A percentile compares a stretch with the other conserved stretches of the same genome.
Evolutionary conservation across 257 asterid species (phyloP).

Genomic region (Solanum clarkiae): DNA sequence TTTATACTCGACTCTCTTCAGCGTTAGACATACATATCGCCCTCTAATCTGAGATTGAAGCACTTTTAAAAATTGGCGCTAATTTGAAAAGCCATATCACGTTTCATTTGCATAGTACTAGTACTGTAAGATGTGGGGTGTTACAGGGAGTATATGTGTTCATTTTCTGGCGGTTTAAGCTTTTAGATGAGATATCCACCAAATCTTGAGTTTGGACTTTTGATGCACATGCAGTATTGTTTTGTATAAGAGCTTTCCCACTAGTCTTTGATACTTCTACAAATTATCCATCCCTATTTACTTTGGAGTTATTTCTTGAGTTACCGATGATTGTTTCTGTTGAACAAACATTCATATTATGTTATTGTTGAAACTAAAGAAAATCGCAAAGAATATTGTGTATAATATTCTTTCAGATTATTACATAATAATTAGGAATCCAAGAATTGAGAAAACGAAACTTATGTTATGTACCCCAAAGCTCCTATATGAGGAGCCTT

Average conservation of each 20-base stretch:
- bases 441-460: background rate
- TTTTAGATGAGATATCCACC: background rate
- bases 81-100: too few relatives aligned
- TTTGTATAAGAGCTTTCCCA: background rate
- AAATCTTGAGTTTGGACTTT: background rate
- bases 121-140: too few relatives aligned
- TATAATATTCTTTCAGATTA: background rate
- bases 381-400: background rate
- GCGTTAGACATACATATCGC: too few relatives aligned
- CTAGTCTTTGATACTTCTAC: background rate
- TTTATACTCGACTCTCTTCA: too few relatives aligned
- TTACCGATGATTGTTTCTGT: background rate
- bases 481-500: background rate
- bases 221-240: background rate
- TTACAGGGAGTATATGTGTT: too few relatives aligned
- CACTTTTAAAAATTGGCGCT: too few relatives aligned
- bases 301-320: background rate
- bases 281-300: background rate
- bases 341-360: background rate
- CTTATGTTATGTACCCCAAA: background rate
- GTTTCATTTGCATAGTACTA: too few relatives aligned
- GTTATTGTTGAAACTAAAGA: background rate
- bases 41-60: too few relatives aligned
- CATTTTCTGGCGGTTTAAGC: background rate
- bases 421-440: background rate